phyloP scores from a whole-genome alignment of 768 basidiomycete species.

The Mycena indigotica region DNA sequence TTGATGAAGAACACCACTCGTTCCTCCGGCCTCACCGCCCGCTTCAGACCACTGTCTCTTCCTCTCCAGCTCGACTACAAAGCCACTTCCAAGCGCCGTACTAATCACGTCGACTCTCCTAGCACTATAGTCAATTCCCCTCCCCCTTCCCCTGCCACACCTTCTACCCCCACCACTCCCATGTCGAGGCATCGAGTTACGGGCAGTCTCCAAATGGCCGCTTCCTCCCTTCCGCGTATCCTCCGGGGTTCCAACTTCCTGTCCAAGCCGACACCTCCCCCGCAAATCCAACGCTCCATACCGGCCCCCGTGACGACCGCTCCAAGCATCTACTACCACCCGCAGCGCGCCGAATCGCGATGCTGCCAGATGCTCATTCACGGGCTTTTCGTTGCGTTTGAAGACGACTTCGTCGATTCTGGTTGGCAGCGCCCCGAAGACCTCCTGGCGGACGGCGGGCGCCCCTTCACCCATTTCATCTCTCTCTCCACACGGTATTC shows the following conservation, averaged over 20 bases:
- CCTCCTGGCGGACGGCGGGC: constrained; percentile 17
- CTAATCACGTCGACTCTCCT: neutral
- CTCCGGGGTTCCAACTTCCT: constrained; percentile 5
- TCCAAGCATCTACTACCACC: neutral
- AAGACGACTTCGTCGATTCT: constrained; percentile 23
- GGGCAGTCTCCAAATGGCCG: constrained; percentile 8
- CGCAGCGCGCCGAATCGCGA: constrained; percentile 21
- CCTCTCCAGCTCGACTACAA: constrained; percentile 20
- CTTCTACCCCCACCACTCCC: constrained; percentile 9
- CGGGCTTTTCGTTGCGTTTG: constrained; percentile 27
- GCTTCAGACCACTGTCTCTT: constrained; percentile 19
- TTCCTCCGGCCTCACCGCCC: constrained; percentile 2
- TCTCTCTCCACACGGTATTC: constrained; percentile 16
- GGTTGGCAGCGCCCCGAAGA: constrained; percentile 7
- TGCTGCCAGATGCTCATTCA: constrained; percentile 25
- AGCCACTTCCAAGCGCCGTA: neutral
- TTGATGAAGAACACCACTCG: constrained; percentile 14
- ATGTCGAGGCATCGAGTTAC: constrained; percentile 6
- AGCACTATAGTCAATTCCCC: constrained; percentile 8
- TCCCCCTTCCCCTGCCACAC: neutral
- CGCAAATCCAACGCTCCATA: neutral
- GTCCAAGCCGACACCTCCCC: neutral
- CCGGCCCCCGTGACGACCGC: neutral
- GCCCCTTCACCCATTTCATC: constrained; percentile 21
- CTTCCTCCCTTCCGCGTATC: constrained; percentile 3